Conservation (phyloP, 129 eudicot genomes). For the Rutidosis leptorrhynchoides region DNA sequence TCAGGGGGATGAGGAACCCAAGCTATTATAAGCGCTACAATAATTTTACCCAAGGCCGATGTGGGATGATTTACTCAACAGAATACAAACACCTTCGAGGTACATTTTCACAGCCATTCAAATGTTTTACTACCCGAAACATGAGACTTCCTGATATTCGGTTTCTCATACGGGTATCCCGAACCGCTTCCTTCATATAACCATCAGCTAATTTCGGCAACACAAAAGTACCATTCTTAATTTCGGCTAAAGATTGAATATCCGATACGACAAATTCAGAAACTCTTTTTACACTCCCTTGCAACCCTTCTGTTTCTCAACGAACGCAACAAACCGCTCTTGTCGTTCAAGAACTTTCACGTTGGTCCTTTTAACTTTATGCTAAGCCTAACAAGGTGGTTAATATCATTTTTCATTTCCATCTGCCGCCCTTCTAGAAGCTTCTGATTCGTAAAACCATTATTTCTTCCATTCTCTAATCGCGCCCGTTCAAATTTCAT, state of each 20-base stretch:
- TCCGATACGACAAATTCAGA: constrained; percentile 66
- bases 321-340: constrained; percentile 42
- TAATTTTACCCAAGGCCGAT: too few relatives aligned
- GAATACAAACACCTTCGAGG: too few relatives aligned
- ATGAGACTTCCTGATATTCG: constrained; percentile 48
- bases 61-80: too few relatives aligned
- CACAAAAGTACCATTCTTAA: constrained; percentile 48
- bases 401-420: constrained; percentile 80
- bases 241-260: constrained; percentile 59
- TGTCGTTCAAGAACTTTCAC: constrained; percentile 77
- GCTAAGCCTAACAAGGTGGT: constrained; percentile 68
- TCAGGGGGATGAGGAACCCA: too few relatives aligned
- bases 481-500: constrained; percentile 56
- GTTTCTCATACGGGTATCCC: constrained; percentile 42
- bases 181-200: constrained; percentile 52
- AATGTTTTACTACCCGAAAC: constrained; percentile 53
- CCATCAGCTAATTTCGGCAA: constrained; percentile 58
- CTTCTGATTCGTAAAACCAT: constrained; percentile 51
- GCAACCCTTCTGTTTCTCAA: constrained; percentile 35
- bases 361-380: constrained; percentile 77
- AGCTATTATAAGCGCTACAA: too few relatives aligned
- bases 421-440: constrained; percentile 62
- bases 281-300: constrained; percentile 62
- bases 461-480: constrained; percentile 62
- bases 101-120: too few relatives aligned